phyloP scores from a whole-genome alignment of 176 grass and related monocot species.

The Rhynchospora pubera region DNA sequence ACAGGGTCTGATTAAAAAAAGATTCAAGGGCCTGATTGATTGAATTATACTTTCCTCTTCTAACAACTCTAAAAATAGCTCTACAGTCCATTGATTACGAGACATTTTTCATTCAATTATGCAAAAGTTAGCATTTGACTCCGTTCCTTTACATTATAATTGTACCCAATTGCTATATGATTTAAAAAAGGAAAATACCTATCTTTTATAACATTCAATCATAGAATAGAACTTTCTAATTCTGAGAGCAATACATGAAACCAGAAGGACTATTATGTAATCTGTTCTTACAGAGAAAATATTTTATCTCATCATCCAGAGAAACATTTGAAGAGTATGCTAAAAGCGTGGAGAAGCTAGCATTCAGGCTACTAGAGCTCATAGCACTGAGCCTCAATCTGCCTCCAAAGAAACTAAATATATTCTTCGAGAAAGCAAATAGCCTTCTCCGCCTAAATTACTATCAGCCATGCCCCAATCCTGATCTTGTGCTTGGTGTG shows the following conservation, averaged over 20 bases:
- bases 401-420: constrained; percentile 31
- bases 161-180: background rate
- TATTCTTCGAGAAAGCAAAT: constrained; percentile 59
- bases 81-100: background rate
- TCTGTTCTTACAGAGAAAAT: background rate
- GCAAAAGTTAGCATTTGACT: background rate
- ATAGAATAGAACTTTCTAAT: background rate
- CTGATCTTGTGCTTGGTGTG: constrained; percentile 66
- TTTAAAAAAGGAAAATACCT: background rate
- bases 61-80: background rate
- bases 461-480: constrained; percentile 81
- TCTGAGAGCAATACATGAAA: background rate
- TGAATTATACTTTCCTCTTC: background rate
- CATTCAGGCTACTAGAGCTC: constrained; percentile 61
- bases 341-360: constrained; percentile 28
- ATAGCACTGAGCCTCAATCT: constrained; percentile 60
- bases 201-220: background rate
- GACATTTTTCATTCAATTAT: background rate
- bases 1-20: background rate
- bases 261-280: background rate
- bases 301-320: constrained; percentile 13
- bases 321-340: constrained; percentile 49
- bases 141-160: background rate
- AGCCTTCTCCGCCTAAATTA: constrained; percentile 72
- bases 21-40: background rate